phyloP scores from a whole-genome alignment of 805 yeast genomes.

The Jamesozyma rosinii region DNA sequence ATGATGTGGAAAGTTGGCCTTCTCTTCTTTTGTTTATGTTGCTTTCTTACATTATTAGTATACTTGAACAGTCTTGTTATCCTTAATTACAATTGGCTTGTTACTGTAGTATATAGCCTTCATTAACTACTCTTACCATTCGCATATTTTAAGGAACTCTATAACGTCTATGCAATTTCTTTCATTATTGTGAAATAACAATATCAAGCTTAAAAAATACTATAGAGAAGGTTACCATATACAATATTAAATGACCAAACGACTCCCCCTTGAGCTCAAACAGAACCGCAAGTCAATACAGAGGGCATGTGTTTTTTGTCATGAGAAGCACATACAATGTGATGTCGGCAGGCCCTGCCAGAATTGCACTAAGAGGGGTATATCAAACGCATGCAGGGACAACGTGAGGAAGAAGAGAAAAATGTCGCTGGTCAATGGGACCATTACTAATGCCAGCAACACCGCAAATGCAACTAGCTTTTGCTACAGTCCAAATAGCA shows the following conservation, averaged over 20 bases:
- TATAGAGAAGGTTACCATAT: too few species aligned
- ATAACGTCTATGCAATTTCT: too few species aligned
- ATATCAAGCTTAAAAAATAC: too few species aligned
- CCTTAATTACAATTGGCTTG: too few species aligned
- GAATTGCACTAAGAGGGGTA: slow-evolving; percentile 56
- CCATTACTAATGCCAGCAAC: neutral
- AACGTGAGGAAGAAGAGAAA: slow-evolving; percentile 12
- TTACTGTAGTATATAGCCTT: too few species aligned
- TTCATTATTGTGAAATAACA: too few species aligned
- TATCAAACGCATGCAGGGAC: slow-evolving; percentile 49
- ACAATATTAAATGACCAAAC: slow-evolving; percentile 7
- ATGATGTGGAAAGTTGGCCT: too few species aligned
- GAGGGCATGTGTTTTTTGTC: slow-evolving; percentile 67
- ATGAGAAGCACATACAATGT: slow-evolving; percentile 65
- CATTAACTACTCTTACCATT: too few species aligned
- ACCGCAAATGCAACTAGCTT: neutral
- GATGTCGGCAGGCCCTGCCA: slow-evolving; percentile 58
- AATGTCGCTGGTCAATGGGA: neutral
- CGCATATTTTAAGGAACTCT: too few species aligned
- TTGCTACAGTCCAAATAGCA: neutral
- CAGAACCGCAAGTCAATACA: slow-evolving; percentile 50
- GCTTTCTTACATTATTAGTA: too few species aligned
- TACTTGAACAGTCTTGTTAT: too few species aligned
- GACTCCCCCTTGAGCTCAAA: slow-evolving; percentile 38
- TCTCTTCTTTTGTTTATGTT: too few species aligned